Evolutionary conservation across 345 rosid genomes (phyloP), one percentile per base, ranked within the genome.

Genomic region (Ricinus communis): DNA sequence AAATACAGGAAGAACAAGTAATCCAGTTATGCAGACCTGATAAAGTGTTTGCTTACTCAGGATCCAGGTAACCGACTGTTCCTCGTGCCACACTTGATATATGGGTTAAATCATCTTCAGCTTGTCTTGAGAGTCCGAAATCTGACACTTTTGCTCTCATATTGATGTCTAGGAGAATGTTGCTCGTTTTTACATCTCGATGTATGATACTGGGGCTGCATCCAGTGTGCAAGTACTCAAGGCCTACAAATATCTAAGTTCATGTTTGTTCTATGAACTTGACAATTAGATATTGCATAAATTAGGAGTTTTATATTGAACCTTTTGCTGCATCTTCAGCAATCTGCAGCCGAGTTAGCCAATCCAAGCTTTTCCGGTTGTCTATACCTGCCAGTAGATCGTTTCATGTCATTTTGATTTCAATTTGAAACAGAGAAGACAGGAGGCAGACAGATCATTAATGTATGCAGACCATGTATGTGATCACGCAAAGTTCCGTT

Each of bases 301-400:
- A 60, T 10, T 46, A 36, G 65, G 72, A 45, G 50, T 22, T 71
- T 30, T 15, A 61, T 13, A 54, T 49, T 62, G 63, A 80, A 93
- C 99, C 99, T 93, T 88, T 96, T 22, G 98, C 98, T 65, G 99
- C 93, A 65, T 96, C 99, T 64, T 85, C 87, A 40, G 99, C 97
- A 79, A 91, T 82, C 70, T 71, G 85, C 65, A 96, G 87, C 71
- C 99, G 91, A 72, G 86, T 54, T 40, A 77, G 74, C 98, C 98
- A 96, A 71, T 85, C 90, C 64, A 93, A 73, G 55, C 76, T 83
- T 81, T 85, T 85, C 80, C 79, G 82, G 78, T 78, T 83, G 65
- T 73, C 76, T 8, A 89, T 79, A 78, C 94, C 99, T 94, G 82
- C 43, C 62, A 76, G 41, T 41, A 79, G 52, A 41, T 43, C 41